phyloP scores from a whole-genome alignment of 768 basidiomycete genomes.

The Boletus pseudopeckii region DNA sequence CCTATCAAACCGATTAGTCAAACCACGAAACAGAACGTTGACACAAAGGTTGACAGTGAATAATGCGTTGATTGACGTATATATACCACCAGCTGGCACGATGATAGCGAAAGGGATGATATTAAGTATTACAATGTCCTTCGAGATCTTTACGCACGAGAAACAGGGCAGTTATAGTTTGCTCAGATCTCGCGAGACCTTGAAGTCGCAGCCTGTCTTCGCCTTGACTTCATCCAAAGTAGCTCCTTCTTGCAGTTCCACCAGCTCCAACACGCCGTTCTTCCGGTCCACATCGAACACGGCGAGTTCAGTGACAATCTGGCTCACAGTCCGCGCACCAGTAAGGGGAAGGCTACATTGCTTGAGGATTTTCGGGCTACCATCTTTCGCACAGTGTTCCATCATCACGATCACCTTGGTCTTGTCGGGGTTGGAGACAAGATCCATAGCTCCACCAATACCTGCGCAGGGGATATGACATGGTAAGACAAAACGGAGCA shows the following conservation, averaged over 20 bases:
- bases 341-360: slow-evolving; percentile 84
- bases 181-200: slow-evolving; percentile 50
- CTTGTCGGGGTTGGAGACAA: slow-evolving; percentile 93
- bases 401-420: slow-evolving; percentile 89
- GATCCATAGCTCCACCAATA: slow-evolving; percentile 95
- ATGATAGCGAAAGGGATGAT: not conserved
- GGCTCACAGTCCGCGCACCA: slow-evolving; percentile 82
- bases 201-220: slow-evolving; percentile 86
- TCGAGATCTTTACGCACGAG: not conserved
- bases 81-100: not conserved
- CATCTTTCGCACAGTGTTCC: slow-evolving; percentile 90
- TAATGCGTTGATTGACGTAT: not conserved
- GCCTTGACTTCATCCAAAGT: slow-evolving; percentile 78
- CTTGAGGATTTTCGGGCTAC: slow-evolving; percentile 82
- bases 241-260: slow-evolving; percentile 81
- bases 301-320: slow-evolving; percentile 89
- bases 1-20: not conserved
- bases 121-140: slow-evolving; percentile 6
- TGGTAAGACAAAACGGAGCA: slow-evolving; percentile 4
- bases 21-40: not conserved
- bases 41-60: not conserved
- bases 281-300: slow-evolving; percentile 86
- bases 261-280: slow-evolving; percentile 68
- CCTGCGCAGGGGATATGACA: slow-evolving; percentile 40
- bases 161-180: slow-evolving; percentile 35